Evolutionary conservation across 306 rosid genomes (phyloP), one percentile per base, ranked within the genome.

Genomic region (Potentilla sterilis): DNA sequence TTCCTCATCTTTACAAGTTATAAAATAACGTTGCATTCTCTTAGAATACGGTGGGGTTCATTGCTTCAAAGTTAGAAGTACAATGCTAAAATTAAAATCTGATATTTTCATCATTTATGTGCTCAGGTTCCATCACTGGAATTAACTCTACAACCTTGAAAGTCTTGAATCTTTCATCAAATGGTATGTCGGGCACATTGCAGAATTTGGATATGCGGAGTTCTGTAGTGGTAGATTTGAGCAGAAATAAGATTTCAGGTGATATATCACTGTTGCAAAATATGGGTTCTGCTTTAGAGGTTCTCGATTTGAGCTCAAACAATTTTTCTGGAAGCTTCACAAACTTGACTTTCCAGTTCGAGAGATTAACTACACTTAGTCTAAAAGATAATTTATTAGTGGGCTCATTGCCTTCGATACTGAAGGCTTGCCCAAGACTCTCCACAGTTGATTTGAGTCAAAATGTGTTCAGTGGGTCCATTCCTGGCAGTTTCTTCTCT

Each of bases 251-350:
- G 85, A 81, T 92, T 57, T 75, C 87, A 47, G 96, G 91, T 70
- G 89, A 90, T 76, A 75, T 92, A 52, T 90, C 96, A 14, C 68
- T 80, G 75, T 62, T 95, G 81, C 88, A 79, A 78, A 81, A 79
- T 68, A 90, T 97, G 98, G 91, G 85, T 79, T 82, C 89, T 83
- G 34, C 79, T 37, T 79, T 92, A 75, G 96, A 90, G 78, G 79
- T 88, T 79, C 85, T 95, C 78, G 88, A 87, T 84, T 83, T 95
- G 86, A 89, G 98, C 81, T 95, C 89, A 74, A 95, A 95, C 86
- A 80, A 79, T 74, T 82, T 95, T 80, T 86, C 89, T 21, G 98
- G 91, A 76, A 89, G 77, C 78, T 83, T 89, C 62, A 83, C 87
- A n/a, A 81, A 87, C 69, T 54, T 82, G 59, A 85, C 85, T 61